phyloP scores from a whole-genome alignment of 331 rosid genomes.

The Stylosanthes scabra region DNA sequence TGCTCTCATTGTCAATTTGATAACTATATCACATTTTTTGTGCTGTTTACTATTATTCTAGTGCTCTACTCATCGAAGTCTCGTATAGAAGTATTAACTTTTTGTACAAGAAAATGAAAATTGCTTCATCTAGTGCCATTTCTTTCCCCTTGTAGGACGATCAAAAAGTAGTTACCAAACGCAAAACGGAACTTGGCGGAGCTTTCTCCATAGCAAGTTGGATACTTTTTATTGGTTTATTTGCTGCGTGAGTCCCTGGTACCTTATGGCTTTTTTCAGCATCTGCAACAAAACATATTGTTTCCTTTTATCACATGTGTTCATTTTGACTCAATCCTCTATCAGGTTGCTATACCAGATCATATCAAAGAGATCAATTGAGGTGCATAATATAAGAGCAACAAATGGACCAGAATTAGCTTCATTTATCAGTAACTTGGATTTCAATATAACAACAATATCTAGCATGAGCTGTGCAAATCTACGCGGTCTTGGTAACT shows the following conservation, averaged over 20 bases:
- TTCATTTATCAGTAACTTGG: conserved; percentile 80
- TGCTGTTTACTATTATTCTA: conserved; percentile 6
- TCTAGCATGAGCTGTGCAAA: conserved; percentile 95
- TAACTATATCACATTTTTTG: conserved; percentile 16
- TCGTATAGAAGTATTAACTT: conserved; percentile 5
- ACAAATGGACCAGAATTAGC: conserved; percentile 77
- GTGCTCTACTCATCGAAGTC: not conserved
- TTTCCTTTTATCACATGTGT: conserved; percentile 29
- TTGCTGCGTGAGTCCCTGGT: conserved; percentile 85
- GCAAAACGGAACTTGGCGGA: conserved; percentile 99
- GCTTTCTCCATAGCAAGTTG: conserved; percentile 95
- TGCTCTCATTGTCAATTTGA: conserved; percentile 8
- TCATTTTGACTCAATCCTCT: conserved; percentile 53
- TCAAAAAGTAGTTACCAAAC: conserved; percentile 79
- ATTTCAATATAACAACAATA: conserved; percentile 82
- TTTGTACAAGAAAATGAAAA: not conserved
- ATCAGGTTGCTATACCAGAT: conserved; percentile 94
- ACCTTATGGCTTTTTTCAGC: not conserved
- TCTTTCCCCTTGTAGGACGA: conserved; percentile 74
- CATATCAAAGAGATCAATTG: conserved; percentile 88
- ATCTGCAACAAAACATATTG: not conserved
- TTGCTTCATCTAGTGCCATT: conserved; percentile 32
- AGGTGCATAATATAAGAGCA: conserved; percentile 92
- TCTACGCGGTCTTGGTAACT: conserved; percentile 72
- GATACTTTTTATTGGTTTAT: conserved; percentile 89